A percentile compares a stretch with the other conserved stretches of the same genome.
phyloP scores from a whole-genome alignment of 2,329 filamentous ascomycete genomes.

The Sphaerulina populicola region DNA sequence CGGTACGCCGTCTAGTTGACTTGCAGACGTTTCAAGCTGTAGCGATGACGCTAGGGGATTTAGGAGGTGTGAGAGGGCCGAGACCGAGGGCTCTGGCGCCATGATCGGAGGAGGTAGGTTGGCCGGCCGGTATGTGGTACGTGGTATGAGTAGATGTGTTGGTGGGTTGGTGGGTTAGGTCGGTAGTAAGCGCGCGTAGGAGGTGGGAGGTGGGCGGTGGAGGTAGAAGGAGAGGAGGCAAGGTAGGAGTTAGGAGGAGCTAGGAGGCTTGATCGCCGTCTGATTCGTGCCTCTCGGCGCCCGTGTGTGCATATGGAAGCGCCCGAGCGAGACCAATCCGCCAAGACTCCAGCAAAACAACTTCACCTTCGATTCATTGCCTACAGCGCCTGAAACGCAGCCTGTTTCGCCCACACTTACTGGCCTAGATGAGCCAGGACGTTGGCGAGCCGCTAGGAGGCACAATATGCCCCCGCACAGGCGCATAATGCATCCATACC shows the following conservation, averaged over 20 bases:
- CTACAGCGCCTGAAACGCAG: constrained; percentile 11
- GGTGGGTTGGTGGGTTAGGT: too few relatives aligned
- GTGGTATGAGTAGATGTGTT: too few relatives aligned
- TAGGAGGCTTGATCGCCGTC: neutral
- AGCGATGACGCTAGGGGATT: constrained; percentile 66
- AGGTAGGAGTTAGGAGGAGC: neutral
- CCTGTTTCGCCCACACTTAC: constrained; percentile 10
- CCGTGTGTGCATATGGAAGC: too few relatives aligned
- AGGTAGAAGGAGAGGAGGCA: too few relatives aligned
- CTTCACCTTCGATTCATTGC: constrained; percentile 5
- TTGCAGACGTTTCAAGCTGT: constrained; percentile 55
- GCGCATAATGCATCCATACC: neutral
- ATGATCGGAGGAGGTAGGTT: too few relatives aligned
- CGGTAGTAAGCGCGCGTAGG: too few relatives aligned
- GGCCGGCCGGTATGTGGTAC: too few relatives aligned
- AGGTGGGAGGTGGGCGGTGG: too few relatives aligned
- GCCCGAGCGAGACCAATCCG: too few relatives aligned
- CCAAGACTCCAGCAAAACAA: neutral
- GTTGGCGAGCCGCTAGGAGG: constrained; percentile 1
- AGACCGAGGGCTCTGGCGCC: constrained; percentile 25
- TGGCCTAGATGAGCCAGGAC: constrained; percentile 17
- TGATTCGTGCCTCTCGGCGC: constrained; percentile 1
- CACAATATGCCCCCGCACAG: too few relatives aligned
- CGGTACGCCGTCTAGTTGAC: constrained; percentile 52
- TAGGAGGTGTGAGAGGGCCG: constrained; percentile 44